Base-by-base conservation (phyloP, 73 alveolate genomes). In the Stentor coeruleus region DNA sequence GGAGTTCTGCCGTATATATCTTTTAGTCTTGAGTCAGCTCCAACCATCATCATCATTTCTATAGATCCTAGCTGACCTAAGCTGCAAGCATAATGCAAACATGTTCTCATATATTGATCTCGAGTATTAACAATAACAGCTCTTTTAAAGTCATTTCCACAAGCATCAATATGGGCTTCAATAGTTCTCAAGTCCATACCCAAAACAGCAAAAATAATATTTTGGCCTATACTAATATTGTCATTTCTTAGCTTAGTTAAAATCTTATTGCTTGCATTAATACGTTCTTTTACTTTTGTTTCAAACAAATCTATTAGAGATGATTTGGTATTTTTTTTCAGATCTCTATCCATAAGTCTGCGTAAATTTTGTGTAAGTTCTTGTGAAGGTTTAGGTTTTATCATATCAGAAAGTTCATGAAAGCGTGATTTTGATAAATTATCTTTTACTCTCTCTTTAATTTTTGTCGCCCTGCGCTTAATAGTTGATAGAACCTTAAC, bases 1-100 rank as follows among this genome's bases (percentile, higher is more conserved):
- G 83, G 77, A 36, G 83, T 36, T 2, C 83, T 75, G 15, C 72
- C 72, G 20, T 39, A 36, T 36, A 39, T 20, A 38, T 75, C 83
- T 26, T 33, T 20, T 0, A 66, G n/a, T 1, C 39, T 20, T 26
- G 79, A 40, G 2, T 66, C 79, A 26, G 79, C 37, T 31, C 79
- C 79, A 40, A 20, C 15, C 1, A 28, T 20, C 37, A 66, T 20
- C 14, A 66, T 14, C 42, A 66, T 66, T 11, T 49, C 20, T 6
- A 20, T 20, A 11, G 20, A 20, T 20, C 6, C 28, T 6, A 11
- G 28, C 6, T 49, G 6, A 6, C 66, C 66, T 20, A 49, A 49
- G 2, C 49, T 40, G 2, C 40, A 20, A 1, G 79, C 79, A 2
- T 66, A 66, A 66, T 66, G 79, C n/a, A 66, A 40, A 1, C 49